Evolutionary conservation across 768 basidiomycete species (phyloP), one percentile per base, ranked within the genome.

Genomic region (Leucosporidium scottii): DNA sequence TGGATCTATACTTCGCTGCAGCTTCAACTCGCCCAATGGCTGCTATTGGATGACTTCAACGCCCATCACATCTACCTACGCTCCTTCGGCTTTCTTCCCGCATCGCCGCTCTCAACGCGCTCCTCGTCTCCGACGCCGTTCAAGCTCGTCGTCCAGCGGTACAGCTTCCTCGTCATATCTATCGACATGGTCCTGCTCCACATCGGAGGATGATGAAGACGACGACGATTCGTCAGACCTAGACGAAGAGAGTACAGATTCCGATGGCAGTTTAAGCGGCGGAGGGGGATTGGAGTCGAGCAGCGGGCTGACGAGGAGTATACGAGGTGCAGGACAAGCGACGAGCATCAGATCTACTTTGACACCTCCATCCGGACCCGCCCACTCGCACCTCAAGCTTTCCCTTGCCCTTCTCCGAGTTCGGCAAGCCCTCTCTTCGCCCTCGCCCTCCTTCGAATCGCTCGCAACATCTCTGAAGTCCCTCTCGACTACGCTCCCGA

Each of bases 391-490:
- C 55, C 55, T 69, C 49, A 64, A 64, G 55, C 68, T 69, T 34
- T 64, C 68, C 27, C 59, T 69, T 28, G 57, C 65, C 31, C 62
- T 63, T 30, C 62, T 70, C n/a, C 51, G 65, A 7, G 65, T 65
- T 0, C 65, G 69, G 0, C 64, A 63, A 4, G 7, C 59, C 9
- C 69, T 70, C 48, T 25, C 30, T 13, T 0, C 51, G 9, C 18
- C 10, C 13, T 44, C 8, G 10, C 8, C 53, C 4, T 20, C 28
- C 18, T 68, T 30, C 47, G 62, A 59, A 2, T 9, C 62, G 10
- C 59, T 64, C 48, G 59, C 65, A 8, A 13, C 17, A 1, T 47
- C 62, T 3, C 62, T 63, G 49, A 64, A 65, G 31, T 23, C 50
- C 3, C 53, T 68, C 15, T 34, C 67, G 2, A 23, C 58, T 0